Percentiles rank a stretch among this genome's conserved stretches.
phyloP scores from a whole-genome alignment of 108 stramenopile genomes.

The Bacterosira constricta region DNA sequence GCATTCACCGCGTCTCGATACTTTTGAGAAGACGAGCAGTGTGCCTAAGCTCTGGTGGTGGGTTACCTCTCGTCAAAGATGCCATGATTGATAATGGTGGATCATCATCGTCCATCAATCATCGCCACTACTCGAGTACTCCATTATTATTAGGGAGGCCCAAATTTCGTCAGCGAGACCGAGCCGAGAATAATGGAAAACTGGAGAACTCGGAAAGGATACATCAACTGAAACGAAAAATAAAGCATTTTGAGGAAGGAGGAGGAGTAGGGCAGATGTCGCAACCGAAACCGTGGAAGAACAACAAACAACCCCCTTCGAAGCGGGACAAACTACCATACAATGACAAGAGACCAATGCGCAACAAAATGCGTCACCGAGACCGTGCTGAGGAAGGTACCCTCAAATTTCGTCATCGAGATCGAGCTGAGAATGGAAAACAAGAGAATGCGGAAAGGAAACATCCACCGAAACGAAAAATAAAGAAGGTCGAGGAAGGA shows the following conservation, averaged over 20 bases:
- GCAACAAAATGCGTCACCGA: too few relatives aligned
- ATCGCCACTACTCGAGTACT: not conserved
- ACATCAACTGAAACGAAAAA: slow-evolving; percentile 5
- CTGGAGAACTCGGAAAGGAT: not conserved
- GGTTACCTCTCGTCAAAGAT: not conserved
- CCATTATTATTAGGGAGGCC: not conserved
- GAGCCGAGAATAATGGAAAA: not conserved
- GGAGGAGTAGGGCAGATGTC: too few relatives aligned
- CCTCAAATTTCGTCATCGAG: too few relatives aligned
- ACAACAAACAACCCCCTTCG: not conserved
- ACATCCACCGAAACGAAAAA: slow-evolving; percentile 2
- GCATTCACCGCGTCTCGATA: not conserved
- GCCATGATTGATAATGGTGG: not conserved
- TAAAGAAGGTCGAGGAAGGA: not conserved
- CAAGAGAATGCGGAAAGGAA: not conserved
- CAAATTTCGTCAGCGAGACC: too few relatives aligned
- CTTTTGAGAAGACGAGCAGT: not conserved
- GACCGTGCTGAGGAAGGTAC: not conserved
- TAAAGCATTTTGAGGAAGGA: not conserved
- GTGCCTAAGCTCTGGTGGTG: not conserved
- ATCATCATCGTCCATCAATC: not conserved
- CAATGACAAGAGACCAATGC: not conserved
- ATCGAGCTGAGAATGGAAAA: not conserved
- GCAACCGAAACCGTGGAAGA: not conserved
- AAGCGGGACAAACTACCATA: not conserved